Evolutionary conservation across 352 stramenopile genomes (phyloP).

Genomic region (Phytophthora pluvialis): DNA sequence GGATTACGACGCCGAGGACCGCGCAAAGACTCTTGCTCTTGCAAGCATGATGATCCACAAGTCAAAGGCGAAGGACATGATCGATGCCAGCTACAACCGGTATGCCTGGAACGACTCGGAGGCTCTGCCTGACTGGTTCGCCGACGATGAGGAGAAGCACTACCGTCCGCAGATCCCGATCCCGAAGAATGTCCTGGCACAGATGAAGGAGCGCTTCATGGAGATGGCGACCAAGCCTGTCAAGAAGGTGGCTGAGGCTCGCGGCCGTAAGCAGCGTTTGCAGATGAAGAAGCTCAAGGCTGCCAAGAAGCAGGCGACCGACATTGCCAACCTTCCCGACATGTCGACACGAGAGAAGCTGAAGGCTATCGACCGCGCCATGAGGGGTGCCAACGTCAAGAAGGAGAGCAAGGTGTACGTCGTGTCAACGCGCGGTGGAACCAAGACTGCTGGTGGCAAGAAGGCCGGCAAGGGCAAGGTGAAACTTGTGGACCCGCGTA

Average conservation of each 20-base stretch:
- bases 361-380: constrained; percentile 97
- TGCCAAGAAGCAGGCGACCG: constrained; percentile 97
- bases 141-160: constrained; percentile 96
- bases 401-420: constrained; percentile 98
- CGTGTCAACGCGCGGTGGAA: constrained; percentile 85
- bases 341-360: constrained; percentile 98
- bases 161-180: constrained; percentile 98
- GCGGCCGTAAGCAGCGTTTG: constrained; percentile 95
- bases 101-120: constrained; percentile 98
- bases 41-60: constrained; percentile 98
- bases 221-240: constrained; percentile 97
- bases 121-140: constrained; percentile 98
- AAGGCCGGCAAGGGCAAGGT: constrained; percentile 88
- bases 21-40: constrained; percentile 95
- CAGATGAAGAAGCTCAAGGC: constrained; percentile 95
- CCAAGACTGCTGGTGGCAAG: constrained; percentile 71
- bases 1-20: constrained; percentile 98
- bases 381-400: constrained; percentile 91
- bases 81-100: constrained; percentile 99
- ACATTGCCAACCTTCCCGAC: constrained; percentile 95
- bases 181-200: constrained; percentile 94
- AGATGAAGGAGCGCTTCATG: constrained; percentile 98
- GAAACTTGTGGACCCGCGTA: constrained; percentile 98
- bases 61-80: constrained; percentile 97
- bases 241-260: constrained; percentile 99